These are phyloP conservation scores for Fusarium vanettenii DNA, from an alignment of 2,329 filamentous ascomycete genomes.

Conservation along the genomic window DNA sequence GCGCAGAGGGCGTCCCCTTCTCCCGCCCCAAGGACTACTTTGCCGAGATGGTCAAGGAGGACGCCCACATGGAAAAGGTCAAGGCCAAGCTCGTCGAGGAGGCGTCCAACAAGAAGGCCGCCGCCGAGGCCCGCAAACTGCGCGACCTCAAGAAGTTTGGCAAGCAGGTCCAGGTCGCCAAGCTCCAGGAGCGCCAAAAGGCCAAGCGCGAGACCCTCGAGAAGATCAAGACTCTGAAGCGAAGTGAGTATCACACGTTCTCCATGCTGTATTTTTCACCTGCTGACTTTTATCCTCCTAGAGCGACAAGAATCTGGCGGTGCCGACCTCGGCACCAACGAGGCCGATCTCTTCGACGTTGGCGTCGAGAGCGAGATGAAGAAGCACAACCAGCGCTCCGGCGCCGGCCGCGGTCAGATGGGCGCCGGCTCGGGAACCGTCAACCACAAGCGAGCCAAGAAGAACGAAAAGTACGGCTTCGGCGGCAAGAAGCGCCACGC, in stretches of 20 bases:
- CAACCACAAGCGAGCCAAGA: conserved; percentile 87
- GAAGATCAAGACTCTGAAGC: conserved; percentile 94
- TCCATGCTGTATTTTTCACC: conserved; percentile 26
- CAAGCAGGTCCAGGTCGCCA: conserved; percentile 97
- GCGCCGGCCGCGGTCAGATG: conserved; percentile 51
- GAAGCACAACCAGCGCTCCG: conserved; percentile 51
- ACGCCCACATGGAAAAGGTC: conserved; percentile 98
- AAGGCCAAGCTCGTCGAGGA: conserved; percentile 94
- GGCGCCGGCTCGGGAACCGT: conserved; percentile 45
- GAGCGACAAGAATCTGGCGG: conserved; percentile 81
- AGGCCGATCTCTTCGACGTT: conserved; percentile 92
- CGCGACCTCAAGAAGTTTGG: conserved; percentile 99
- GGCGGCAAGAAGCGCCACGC: conserved; percentile 93
- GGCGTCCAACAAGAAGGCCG: conserved; percentile 90
- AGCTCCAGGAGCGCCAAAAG: conserved; percentile 93
- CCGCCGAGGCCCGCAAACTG: conserved; percentile 89
- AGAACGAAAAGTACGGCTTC: conserved; percentile 93
- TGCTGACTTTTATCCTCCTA: conserved; percentile 54
- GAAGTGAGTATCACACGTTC: conserved; percentile 73
- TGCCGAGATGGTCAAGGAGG: conserved; percentile 98
- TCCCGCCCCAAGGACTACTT: conserved; percentile 94
- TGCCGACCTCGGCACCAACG: conserved; percentile 73
- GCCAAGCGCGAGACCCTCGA: conserved; percentile 93
- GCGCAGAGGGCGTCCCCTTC: conserved; percentile 86
- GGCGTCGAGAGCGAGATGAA: conserved; percentile 77